A percentile compares a stretch with the other conserved stretches of the same genome.
These are phyloP conservation scores for Afroboletus lepidellus DNA, from an alignment of 1,284 basidiomycete species.

Conservation along the genomic window DNA sequence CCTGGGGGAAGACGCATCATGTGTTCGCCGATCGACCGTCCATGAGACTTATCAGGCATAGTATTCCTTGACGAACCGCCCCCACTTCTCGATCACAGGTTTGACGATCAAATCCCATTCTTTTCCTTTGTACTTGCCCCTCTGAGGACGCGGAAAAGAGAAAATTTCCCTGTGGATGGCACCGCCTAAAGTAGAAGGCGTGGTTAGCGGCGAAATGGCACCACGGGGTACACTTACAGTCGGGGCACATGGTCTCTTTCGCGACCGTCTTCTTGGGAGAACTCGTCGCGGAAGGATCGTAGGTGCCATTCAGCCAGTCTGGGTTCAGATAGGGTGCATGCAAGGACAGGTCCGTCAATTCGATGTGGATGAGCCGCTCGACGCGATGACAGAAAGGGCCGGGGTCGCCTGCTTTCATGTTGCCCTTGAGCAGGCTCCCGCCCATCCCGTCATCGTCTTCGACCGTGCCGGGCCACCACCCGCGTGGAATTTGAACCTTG, in stretches of 20 bases:
- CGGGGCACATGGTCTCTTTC: constrained; percentile 30
- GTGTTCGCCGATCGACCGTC: background rate
- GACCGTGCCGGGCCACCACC: constrained; percentile 49
- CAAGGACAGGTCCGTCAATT: constrained; percentile 64
- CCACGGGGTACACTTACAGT: constrained; percentile 29
- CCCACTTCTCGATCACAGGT: constrained; percentile 76
- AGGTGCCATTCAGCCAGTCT: constrained; percentile 38
- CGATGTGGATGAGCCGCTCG: constrained; percentile 74
- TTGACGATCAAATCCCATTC: constrained; percentile 75
- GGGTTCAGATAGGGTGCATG: constrained; percentile 59
- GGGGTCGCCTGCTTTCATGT: constrained; percentile 51
- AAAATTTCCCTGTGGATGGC: constrained; percentile 73
- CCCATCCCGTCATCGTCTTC: constrained; percentile 19
- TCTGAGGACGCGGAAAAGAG: constrained; percentile 53
- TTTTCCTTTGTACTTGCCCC: constrained; percentile 52
- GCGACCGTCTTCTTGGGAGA: constrained; percentile 11
- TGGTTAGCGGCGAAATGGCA: background rate
- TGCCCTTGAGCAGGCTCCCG: constrained; percentile 43
- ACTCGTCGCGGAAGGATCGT: background rate
- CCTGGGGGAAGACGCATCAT: background rate
- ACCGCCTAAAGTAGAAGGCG: constrained; percentile 43
- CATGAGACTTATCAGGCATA: constrained; percentile 20
- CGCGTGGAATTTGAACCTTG: constrained; percentile 48
- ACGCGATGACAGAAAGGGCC: constrained; percentile 46
- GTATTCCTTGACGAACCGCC: constrained; percentile 44